Evolutionary conservation across 495 filamentous ascomycete species (phyloP).

Genomic region (Hypomontagnella submonticulosa): DNA sequence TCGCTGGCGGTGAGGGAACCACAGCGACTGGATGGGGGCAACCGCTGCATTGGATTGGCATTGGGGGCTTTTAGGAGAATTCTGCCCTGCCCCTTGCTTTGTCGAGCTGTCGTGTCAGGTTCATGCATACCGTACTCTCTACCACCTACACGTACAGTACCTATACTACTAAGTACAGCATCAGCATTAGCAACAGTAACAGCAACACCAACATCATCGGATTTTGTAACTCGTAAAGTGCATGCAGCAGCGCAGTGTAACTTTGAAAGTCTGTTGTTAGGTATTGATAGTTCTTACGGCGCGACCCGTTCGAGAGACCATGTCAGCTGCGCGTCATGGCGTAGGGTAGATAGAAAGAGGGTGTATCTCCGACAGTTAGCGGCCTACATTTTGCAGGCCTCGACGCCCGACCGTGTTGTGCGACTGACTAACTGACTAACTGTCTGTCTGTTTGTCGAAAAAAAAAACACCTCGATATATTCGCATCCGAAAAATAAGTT

Average conservation of each 20-base stretch:
- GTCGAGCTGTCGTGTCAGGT: conserved; percentile 34
- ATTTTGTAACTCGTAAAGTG: conserved; percentile 1
- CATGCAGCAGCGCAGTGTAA: conserved; percentile 6
- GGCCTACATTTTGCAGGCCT: conserved; percentile 7
- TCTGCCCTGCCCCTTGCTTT: conserved; percentile 36
- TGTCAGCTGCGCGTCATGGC: conserved; percentile 18
- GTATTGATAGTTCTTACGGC: conserved; percentile 6
- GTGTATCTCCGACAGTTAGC: background rate
- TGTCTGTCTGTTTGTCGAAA: no score
- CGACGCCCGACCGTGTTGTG: conserved; percentile 12
- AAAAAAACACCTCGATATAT: conserved; percentile 18
- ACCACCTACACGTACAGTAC: no score
- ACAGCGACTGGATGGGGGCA: conserved; percentile 5
- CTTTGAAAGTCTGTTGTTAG: conserved; percentile 11
- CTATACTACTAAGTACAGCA: conserved; percentile 18
- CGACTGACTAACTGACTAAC: background rate
- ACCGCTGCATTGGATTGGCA: conserved; percentile 7
- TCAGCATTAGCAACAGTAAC: background rate
- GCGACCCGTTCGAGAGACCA: conserved; percentile 17
- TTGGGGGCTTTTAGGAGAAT: conserved; percentile 27
- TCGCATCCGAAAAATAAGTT: conserved; percentile 14
- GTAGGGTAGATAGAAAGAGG: background rate
- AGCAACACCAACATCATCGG: no score
- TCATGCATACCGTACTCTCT: conserved; percentile 27
- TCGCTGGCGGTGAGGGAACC: conserved; percentile 11